Percentiles rank a stretch among this genome's conserved stretches.
Conservation (phyloP, 139 green algal species). For the Edaphochlamys debaryana region DNA sequence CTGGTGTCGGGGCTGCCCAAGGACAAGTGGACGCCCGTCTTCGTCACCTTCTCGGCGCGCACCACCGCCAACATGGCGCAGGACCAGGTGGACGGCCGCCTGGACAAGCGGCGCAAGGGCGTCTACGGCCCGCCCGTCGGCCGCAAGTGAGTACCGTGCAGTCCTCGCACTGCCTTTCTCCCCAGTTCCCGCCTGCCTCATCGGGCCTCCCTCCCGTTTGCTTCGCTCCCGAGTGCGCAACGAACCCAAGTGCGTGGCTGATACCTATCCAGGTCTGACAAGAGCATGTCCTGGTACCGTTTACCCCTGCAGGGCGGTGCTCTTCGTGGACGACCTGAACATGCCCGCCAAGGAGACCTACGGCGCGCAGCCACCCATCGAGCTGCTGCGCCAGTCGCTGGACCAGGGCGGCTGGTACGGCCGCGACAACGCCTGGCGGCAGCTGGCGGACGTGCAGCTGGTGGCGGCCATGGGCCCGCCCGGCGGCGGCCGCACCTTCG, state of each 20-base stretch:
- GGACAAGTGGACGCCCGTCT: constrained; percentile 69
- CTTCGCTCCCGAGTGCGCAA: too few species aligned
- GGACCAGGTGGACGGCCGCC: constrained; percentile 77
- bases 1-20: constrained; percentile 60
- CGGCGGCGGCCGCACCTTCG: constrained; percentile 76
- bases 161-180: too few species aligned
- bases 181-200: too few species aligned
- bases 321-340: constrained; percentile 88
- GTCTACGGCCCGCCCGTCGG: constrained; percentile 73
- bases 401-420: constrained; percentile 76
- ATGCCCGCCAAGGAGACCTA: constrained; percentile 83
- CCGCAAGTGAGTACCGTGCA: constrained; percentile 28
- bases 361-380: constrained; percentile 79
- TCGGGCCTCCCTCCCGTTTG: too few species aligned
- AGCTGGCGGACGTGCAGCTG: constrained; percentile 76
- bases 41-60: constrained; percentile 74
- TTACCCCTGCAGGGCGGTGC: constrained; percentile 49
- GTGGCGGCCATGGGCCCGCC: constrained; percentile 80
- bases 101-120: constrained; percentile 82
- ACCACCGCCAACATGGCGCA: constrained; percentile 78
- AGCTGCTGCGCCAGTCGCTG: constrained; percentile 79
- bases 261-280: too few species aligned
- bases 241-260: too few species aligned
- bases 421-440: constrained; percentile 71
- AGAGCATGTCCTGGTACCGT: too few species aligned